Percentiles rank a stretch among this genome's conserved stretches.
Evolutionary conservation across 306 rosid genomes (phyloP).

Genomic region (Aeschynomene evenia): DNA sequence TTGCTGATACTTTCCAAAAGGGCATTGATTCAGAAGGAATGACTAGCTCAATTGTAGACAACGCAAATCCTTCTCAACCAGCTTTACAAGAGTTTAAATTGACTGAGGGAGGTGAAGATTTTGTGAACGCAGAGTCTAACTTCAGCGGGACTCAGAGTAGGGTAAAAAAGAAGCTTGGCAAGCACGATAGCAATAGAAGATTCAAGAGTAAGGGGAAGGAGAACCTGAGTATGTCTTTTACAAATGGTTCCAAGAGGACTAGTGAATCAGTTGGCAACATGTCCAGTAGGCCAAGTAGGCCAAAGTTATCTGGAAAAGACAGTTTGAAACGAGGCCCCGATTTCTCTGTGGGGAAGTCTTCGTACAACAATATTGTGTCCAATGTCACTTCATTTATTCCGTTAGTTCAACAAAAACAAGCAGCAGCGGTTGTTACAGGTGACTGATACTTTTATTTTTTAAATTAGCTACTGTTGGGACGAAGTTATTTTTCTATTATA

Average conservation of each 20-base stretch:
- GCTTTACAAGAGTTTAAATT: conserved; percentile 48
- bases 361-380: conserved; percentile 64
- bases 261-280: conserved; percentile 45
- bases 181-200: conserved; percentile 41
- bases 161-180: conserved; percentile 49
- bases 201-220: conserved; percentile 51
- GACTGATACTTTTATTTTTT: neutral
- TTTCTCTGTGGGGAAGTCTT: conserved; percentile 45
- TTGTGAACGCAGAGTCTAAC: conserved; percentile 48
- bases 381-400: conserved; percentile 87
- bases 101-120: conserved; percentile 52
- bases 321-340: conserved; percentile 47
- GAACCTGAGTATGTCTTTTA: conserved; percentile 43
- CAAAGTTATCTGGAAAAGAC: conserved; percentile 60
- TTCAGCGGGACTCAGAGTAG: conserved; percentile 47
- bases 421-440: conserved; percentile 74
- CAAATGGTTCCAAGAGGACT: conserved; percentile 48
- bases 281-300: conserved; percentile 36
- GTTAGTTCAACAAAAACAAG: conserved; percentile 88
- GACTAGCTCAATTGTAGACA: conserved; percentile 41
- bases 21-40: conserved; percentile 38
- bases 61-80: conserved; percentile 42
- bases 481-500: conserved; percentile 16
- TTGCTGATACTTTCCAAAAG: conserved; percentile 42
- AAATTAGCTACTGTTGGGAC: neutral